Percentiles rank a stretch among this genome's conserved stretches.
These are phyloP conservation scores for Claviceps sp. DNA, from an alignment of 2,329 filamentous ascomycete species.

Conservation along the genomic window DNA sequence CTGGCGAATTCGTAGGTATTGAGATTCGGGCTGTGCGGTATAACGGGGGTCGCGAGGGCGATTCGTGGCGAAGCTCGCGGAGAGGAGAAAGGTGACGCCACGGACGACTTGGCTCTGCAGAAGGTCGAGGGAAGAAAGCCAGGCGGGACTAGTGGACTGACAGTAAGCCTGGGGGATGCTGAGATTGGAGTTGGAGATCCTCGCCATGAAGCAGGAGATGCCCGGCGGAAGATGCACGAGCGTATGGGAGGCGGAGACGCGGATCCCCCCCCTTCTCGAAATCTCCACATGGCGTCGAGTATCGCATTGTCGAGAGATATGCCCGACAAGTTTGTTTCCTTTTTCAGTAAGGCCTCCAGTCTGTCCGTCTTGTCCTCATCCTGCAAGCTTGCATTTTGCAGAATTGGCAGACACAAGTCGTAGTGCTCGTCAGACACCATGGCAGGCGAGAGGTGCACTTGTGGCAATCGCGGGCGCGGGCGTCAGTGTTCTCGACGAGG, in stretches of 20 bases:
- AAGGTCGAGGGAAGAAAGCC: constrained; percentile 72
- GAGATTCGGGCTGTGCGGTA: constrained; percentile 85
- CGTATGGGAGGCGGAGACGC: constrained; percentile 74
- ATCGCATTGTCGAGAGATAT: constrained; percentile 77
- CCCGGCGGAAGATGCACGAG: constrained; percentile 77
- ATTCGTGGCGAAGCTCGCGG: constrained; percentile 86
- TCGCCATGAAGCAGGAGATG: constrained; percentile 92
- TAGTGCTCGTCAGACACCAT: constrained; percentile 94
- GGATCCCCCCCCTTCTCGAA: constrained; percentile 51
- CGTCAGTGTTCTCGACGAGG: neutral
- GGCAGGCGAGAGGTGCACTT: constrained; percentile 13
- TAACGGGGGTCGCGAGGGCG: constrained; percentile 75
- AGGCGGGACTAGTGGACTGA: constrained; percentile 72
- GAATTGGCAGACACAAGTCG: constrained; percentile 77
- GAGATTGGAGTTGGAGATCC: constrained; percentile 65
- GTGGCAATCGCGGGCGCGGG: neutral
- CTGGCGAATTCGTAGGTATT: constrained; percentile 91
- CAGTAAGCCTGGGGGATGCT: constrained; percentile 68
- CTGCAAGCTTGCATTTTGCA: constrained; percentile 69
- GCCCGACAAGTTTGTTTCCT: constrained; percentile 63
- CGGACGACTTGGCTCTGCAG: constrained; percentile 58
- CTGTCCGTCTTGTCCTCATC: constrained; percentile 94
- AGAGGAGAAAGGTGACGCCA: constrained; percentile 83
- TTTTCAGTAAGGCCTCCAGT: constrained; percentile 72
- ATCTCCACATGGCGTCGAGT: constrained; percentile 81